These are phyloP conservation scores for Floccularia luteovirens DNA, from an alignment of 768 basidiomycete species.

Conservation along the genomic window DNA sequence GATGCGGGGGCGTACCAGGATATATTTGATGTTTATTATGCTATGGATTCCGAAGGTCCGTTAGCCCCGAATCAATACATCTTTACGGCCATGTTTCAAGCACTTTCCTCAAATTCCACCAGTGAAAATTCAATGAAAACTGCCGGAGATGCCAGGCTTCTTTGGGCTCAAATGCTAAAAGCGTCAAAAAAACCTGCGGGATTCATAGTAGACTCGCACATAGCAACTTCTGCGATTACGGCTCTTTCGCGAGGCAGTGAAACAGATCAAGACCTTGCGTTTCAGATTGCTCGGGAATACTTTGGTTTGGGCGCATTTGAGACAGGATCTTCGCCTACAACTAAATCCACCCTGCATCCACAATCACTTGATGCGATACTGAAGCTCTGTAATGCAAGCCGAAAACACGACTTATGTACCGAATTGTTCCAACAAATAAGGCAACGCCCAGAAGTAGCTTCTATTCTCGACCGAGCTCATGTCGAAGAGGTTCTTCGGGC, in stretches of 20 bases:
- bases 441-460: conserved; percentile 29
- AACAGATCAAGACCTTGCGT: conserved; percentile 58
- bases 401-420: conserved; percentile 37
- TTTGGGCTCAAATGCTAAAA: conserved; percentile 65
- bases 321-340: conserved; percentile 23
- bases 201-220: conserved; percentile 44
- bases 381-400: conserved; percentile 41
- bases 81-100: conserved; percentile 61
- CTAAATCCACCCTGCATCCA: conserved; percentile 31
- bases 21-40: conserved; percentile 71
- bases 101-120: conserved; percentile 23
- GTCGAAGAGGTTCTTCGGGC: conserved; percentile 58
- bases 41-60: conserved; percentile 55
- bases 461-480: conserved; percentile 43
- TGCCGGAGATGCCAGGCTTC: conserved; percentile 59
- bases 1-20: conserved; percentile 51
- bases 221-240: conserved; percentile 43
- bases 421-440: conserved; percentile 58
- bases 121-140: conserved; percentile 24
- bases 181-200: conserved; percentile 33
- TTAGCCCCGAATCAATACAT: conserved; percentile 52
- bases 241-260: conserved; percentile 49
- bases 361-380: conserved; percentile 49
- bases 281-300: conserved; percentile 54
- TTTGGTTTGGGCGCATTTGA: conserved; percentile 50